A percentile compares a stretch with the other conserved stretches of the same genome.
Conservation (phyloP, 1,139 yeast species). For the Blastobotrys ciferrii region DNA sequence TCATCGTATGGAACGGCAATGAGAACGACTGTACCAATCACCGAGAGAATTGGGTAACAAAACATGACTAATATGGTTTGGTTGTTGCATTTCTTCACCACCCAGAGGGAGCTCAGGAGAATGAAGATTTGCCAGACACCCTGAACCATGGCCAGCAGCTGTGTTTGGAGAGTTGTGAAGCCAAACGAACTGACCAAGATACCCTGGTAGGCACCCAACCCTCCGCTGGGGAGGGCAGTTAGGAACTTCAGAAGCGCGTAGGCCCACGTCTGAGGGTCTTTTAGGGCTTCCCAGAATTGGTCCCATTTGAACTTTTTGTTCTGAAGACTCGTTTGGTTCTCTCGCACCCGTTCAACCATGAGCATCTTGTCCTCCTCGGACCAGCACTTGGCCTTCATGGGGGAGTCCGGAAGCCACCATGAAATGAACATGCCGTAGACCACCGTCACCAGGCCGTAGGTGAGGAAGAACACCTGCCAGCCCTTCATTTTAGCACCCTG, state of each 20-base stretch:
- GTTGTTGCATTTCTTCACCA: slow-evolving; percentile 10
- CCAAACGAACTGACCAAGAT: slow-evolving; percentile 19
- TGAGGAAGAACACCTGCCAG: slow-evolving; percentile 48
- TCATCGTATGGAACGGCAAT: slow-evolving; percentile 13
- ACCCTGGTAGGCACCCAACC: slow-evolving; percentile 23
- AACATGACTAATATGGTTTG: slow-evolving; percentile 14
- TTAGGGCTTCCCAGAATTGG: slow-evolving; percentile 45
- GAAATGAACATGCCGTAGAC: slow-evolving; percentile 46
- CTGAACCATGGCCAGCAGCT: slow-evolving; percentile 16
- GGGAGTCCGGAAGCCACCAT: slow-evolving; percentile 48
- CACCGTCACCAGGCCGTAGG: slow-evolving; percentile 45
- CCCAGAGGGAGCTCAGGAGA: slow-evolving; percentile 12
- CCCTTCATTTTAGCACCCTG: slow-evolving; percentile 37
- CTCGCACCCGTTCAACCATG: slow-evolving; percentile 49
- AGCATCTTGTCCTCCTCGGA: slow-evolving; percentile 43
- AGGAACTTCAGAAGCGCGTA: slow-evolving; percentile 33
- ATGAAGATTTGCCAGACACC: slow-evolving; percentile 15
- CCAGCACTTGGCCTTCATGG: slow-evolving; percentile 50
- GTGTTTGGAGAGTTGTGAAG: slow-evolving; percentile 17
- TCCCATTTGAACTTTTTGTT: slow-evolving; percentile 48
- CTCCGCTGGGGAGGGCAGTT: slow-evolving; percentile 30
- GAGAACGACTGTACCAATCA: slow-evolving; percentile 14
- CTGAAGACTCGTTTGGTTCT: slow-evolving; percentile 49
- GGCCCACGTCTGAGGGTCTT: slow-evolving; percentile 45
- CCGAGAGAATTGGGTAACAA: slow-evolving; percentile 13